Percentiles rank a stretch among this genome's conserved stretches.
Evolutionary conservation across 768 basidiomycete genomes (phyloP).

Genomic region (Boletus subcaerulescens): DNA sequence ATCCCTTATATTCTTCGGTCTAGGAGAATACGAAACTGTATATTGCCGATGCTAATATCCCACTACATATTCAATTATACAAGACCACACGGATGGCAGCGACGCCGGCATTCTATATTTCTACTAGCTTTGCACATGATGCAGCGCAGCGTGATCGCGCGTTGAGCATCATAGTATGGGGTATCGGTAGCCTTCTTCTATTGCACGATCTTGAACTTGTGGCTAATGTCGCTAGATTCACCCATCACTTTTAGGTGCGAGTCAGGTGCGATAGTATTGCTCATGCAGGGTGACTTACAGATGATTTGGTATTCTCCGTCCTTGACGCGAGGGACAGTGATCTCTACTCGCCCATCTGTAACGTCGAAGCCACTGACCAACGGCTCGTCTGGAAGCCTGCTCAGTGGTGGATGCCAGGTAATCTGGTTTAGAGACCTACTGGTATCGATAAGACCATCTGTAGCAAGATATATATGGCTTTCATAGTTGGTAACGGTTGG

Average conservation of each 20-base stretch:
- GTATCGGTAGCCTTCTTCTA: no score
- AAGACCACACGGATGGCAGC: no score
- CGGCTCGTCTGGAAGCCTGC: conserved; percentile 12
- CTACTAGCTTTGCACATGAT: no score
- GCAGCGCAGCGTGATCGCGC: no score
- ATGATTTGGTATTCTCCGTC: conserved; percentile 34
- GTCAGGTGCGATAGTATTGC: not conserved
- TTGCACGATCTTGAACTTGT: conserved; percentile 24
- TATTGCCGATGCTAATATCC: no score
- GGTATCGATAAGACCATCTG: no score
- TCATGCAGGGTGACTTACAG: conserved; percentile 19
- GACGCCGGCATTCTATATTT: no score
- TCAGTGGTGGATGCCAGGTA: conserved; percentile 4
- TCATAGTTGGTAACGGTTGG: conserved; percentile 34
- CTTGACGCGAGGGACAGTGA: conserved; percentile 30
- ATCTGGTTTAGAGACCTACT: conserved; percentile 19
- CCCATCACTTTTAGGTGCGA: conserved; percentile 28
- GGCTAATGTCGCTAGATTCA: conserved; percentile 32
- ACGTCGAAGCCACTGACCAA: conserved; percentile 32
- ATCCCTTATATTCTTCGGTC: no score
- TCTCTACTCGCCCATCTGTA: conserved; percentile 18
- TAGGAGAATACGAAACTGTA: no score
- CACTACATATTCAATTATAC: no score
- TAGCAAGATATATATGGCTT: conserved; percentile 33
- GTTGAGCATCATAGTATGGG: no score